phyloP scores from a whole-genome alignment of 176 grass and related monocot genomes.

The Alloteropsis semialata region DNA sequence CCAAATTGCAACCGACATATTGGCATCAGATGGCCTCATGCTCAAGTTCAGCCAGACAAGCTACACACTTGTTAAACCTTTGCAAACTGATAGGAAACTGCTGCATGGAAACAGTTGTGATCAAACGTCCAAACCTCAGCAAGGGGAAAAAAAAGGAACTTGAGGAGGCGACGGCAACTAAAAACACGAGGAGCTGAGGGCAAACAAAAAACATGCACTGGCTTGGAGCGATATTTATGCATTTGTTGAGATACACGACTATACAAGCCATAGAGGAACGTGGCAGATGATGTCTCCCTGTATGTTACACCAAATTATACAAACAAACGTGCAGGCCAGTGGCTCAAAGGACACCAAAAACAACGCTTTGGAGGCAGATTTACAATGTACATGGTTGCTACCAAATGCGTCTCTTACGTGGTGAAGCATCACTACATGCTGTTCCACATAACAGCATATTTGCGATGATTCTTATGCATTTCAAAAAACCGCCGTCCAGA shows the following conservation, averaged over 20 bases:
- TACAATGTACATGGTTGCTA: slow-evolving; percentile 20
- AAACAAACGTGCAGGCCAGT: not conserved
- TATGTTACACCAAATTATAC: not conserved
- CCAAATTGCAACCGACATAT: not conserved
- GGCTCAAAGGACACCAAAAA: not conserved
- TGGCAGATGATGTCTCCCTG: not conserved
- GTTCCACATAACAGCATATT: not conserved
- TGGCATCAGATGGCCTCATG: not conserved
- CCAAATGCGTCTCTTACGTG: not conserved
- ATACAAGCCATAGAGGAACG: not conserved
- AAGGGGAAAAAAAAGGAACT: not conserved
- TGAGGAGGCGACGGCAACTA: not conserved
- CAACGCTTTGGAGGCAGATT: not conserved
- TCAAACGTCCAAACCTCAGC: not conserved
- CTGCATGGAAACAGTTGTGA: not conserved
- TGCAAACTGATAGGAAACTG: not conserved
- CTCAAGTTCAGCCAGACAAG: not conserved
- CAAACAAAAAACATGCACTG: not conserved
- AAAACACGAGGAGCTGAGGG: not conserved
- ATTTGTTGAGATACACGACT: not conserved
- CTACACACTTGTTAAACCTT: not conserved
- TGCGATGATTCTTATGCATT: slow-evolving; percentile 13
- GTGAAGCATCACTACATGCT: not conserved
- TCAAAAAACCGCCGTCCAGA: not conserved
- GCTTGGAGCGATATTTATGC: not conserved